Base-by-base conservation (phyloP, 495 filamentous ascomycete species). In the Penicillium samsonianum region DNA sequence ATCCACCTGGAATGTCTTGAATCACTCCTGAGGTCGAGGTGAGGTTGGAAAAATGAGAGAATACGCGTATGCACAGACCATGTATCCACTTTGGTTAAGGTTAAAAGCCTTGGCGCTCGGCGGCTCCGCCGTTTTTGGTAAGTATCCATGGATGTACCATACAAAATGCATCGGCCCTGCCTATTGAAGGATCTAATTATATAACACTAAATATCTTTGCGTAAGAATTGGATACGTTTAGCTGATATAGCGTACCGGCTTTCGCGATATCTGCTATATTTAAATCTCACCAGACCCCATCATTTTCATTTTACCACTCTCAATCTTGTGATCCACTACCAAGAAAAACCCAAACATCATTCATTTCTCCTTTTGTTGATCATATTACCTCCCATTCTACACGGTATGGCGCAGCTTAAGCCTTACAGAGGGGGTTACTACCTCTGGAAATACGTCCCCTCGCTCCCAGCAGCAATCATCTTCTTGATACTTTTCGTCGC, bases 401-500 rank as follows among this genome's bases (percentile, higher is more conserved):
- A 31, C 11, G 12, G 28, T 26, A 46, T 46, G 23, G 9, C 43
- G 7, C 17, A 46, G 20, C 22, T 46, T 1, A 46, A 46, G 23
- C 22, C 43, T 14, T 46, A 23, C 22, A 46, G 22, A n/a, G 43
- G 43, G 11, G 22, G 28, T 16, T 48, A 35, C 17, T 35, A 49
- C 7, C 17, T 64, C 22, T 64, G 53, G 54, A 16, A 61, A 8
- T 64, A 64, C 54, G 58, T 37, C 31, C 84, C 83, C 5, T 80
- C 73, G 5, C 35, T 83, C 19, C 71, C 67, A 3, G 77, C 77
- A 1, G 83, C 78, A 5, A 52, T 74, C 4, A 65, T 82, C 10
- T 84, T 81, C 50, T 58, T 78, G 17, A 62, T 70, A 8, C 61
- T 82, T 9, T 87, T 87, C 56, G 54, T 68, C 17, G 44, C 73